A percentile compares a stretch with the other conserved stretches of the same genome.
These are phyloP conservation scores for Ogataea neopini DNA, from an alignment of 805 yeast species.

Conservation along the genomic window DNA sequence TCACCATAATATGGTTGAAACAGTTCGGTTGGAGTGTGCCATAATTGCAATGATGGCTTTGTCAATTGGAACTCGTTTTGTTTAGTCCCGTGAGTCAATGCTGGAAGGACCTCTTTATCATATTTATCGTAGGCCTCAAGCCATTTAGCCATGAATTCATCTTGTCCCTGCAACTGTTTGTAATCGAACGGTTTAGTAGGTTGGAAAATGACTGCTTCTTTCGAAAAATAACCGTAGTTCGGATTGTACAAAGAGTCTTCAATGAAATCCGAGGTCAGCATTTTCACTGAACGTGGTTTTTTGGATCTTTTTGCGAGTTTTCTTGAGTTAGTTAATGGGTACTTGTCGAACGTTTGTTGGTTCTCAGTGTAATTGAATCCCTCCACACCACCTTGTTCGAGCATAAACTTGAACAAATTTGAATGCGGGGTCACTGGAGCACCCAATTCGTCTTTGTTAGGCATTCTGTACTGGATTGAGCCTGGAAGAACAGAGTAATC, in stretches of 20 bases:
- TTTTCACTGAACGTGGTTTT: slow-evolving; percentile 63
- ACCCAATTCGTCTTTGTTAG: slow-evolving; percentile 24
- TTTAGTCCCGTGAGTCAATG: slow-evolving; percentile 20
- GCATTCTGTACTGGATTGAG: slow-evolving; percentile 32
- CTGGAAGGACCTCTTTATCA: slow-evolving; percentile 35
- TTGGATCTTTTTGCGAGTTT: slow-evolving; percentile 37
- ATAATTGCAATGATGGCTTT: slow-evolving; percentile 58
- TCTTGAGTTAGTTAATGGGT: slow-evolving; percentile 43
- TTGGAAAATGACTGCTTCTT: slow-evolving; percentile 76
- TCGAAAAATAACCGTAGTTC: slow-evolving; percentile 76
- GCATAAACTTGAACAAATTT: slow-evolving; percentile 27
- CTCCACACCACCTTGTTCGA: slow-evolving; percentile 39
- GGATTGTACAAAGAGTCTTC: slow-evolving; percentile 86
- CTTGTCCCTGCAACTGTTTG: slow-evolving; percentile 55
- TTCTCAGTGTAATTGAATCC: slow-evolving; percentile 36
- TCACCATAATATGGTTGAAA: slow-evolving; percentile 85
- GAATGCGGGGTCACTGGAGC: slow-evolving; percentile 23
- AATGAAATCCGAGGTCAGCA: slow-evolving; percentile 78
- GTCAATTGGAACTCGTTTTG: slow-evolving; percentile 26
- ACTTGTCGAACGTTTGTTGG: slow-evolving; percentile 39
- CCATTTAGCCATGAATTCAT: slow-evolving; percentile 74
- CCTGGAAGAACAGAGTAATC: slow-evolving; percentile 37
- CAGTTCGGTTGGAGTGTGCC: slow-evolving; percentile 91
- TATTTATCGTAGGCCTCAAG: slow-evolving; percentile 57
- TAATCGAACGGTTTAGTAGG: slow-evolving; percentile 66